Percentiles rank a stretch among this genome's conserved stretches.
Conservation (phyloP, 2,329 filamentous ascomycete genomes). For the Colletotrichum phormii region DNA sequence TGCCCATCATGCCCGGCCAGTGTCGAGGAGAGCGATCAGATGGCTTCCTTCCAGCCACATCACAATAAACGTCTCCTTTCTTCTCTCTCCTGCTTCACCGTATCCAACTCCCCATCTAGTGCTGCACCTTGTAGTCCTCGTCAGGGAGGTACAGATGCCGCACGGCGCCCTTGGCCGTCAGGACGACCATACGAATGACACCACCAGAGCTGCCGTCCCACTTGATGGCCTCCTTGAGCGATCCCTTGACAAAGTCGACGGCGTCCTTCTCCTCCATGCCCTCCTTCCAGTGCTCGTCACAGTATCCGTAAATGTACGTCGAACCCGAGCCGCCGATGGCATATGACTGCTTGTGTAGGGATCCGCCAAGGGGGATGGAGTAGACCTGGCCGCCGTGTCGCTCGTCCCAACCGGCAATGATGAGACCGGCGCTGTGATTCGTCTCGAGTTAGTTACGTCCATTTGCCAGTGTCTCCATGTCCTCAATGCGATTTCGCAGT, state of each 20-base stretch:
- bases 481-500: too few species aligned
- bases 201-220: constrained; percentile 99
- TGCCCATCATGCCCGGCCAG: background rate
- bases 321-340: constrained; percentile 96
- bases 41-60: background rate
- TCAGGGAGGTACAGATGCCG: constrained; percentile 97
- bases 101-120: constrained; percentile 55
- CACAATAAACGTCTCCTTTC: background rate
- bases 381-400: constrained; percentile 97
- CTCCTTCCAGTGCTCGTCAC: constrained; percentile 95
- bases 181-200: constrained; percentile 96
- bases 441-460: background rate
- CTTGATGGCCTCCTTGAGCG: constrained; percentile 94
- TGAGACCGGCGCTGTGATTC: constrained; percentile 83
- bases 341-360: constrained; percentile 96
- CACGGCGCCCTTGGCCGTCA: constrained; percentile 89
- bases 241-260: constrained; percentile 90
- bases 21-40: background rate
- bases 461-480: background rate
- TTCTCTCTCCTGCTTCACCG: constrained; percentile 35
- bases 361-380: constrained; percentile 95
- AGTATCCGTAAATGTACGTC: constrained; percentile 99
- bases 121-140: constrained; percentile 81
- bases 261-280: constrained; percentile 94
- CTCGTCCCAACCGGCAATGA: constrained; percentile 98